These are phyloP conservation scores for Alternaria metachromatica DNA, from an alignment of 2,329 filamentous ascomycete species.

Conservation along the genomic window DNA sequence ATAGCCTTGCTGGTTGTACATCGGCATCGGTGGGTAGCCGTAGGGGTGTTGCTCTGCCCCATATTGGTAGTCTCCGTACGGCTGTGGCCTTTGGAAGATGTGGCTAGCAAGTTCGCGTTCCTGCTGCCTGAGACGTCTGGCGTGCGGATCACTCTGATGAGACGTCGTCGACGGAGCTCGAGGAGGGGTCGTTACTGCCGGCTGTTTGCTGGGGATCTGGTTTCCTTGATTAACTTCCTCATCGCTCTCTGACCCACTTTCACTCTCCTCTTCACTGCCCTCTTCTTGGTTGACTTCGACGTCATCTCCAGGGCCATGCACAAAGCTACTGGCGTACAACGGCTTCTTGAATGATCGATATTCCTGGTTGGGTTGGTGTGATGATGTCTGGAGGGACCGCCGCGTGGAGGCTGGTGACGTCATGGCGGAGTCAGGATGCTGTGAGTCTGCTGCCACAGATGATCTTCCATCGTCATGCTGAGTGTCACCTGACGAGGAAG, in stretches of 20 bases:
- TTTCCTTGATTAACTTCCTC: conserved; percentile 21
- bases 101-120: conserved; percentile 45
- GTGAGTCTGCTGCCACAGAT: conserved; percentile 32
- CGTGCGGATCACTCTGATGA: conserved; percentile 34
- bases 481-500: conserved; percentile 25
- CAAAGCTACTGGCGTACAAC: conserved; percentile 42
- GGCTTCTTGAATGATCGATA: conserved; percentile 36
- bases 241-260: conserved; percentile 23
- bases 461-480: conserved; percentile 27
- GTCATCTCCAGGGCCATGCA: conserved; percentile 30
- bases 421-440: conserved; percentile 29
- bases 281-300: conserved; percentile 16
- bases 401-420: conserved; percentile 40
- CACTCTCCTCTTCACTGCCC: conserved; percentile 14
- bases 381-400: conserved; percentile 15
- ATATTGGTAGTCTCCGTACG: conserved; percentile 41
- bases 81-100: conserved; percentile 45
- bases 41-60: conserved; percentile 32
- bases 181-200: conserved; percentile 27
- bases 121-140: conserved; percentile 37
- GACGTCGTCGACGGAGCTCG: conserved; percentile 30
- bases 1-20: conserved; percentile 36
- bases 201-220: conserved; percentile 17
- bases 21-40: conserved; percentile 31
- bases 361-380: conserved; percentile 17